A percentile compares a stretch with the other conserved stretches of the same genome.
Conservation (phyloP, 2,329 filamentous ascomycete genomes). For the Paraphoma chrysanthemicola region DNA sequence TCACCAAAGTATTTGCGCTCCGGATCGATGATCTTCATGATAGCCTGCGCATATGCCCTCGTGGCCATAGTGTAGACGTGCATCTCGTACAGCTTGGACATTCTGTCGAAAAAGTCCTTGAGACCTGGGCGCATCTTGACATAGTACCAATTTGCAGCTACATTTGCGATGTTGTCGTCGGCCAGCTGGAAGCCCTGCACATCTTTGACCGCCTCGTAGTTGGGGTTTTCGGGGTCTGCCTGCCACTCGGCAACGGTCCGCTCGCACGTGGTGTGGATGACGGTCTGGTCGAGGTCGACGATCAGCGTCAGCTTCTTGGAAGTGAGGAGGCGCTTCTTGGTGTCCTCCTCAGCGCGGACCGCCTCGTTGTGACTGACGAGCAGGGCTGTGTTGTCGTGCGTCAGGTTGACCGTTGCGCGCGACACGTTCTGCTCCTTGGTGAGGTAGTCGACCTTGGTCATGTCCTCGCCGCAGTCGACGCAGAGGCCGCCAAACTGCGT, state of each 20-base stretch:
- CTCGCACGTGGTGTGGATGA: constrained; percentile 97
- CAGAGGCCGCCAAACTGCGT: constrained; percentile 92
- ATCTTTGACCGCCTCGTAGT: constrained; percentile 87
- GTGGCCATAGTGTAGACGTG: constrained; percentile 99
- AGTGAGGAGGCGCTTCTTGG: constrained; percentile 81
- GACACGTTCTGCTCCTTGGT: constrained; percentile 79
- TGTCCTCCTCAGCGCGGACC: constrained; percentile 80
- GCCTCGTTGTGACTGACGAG: constrained; percentile 86
- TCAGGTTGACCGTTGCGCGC: constrained; percentile 92
- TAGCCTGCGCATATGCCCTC: constrained; percentile 90
- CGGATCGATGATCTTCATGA: constrained; percentile 92
- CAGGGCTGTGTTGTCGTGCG: constrained; percentile 86
- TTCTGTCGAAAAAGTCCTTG: constrained; percentile 76
- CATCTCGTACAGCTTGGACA: constrained; percentile 86
- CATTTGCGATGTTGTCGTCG: constrained; percentile 66
- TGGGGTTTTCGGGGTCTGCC: constrained; percentile 84
- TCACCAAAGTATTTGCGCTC: constrained; percentile 89
- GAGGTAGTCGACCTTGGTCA: constrained; percentile 88
- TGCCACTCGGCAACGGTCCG: constrained; percentile 97
- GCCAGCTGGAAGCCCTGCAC: constrained; percentile 87
- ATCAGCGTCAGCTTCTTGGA: constrained; percentile 89
- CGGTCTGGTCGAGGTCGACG: constrained; percentile 96
- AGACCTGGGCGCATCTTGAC: constrained; percentile 95
- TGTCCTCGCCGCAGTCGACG: constrained; percentile 91
- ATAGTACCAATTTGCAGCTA: constrained; percentile 76